Conservation (phyloP, 1,284 basidiomycete species). For the Rhodotorula glutinis region DNA sequence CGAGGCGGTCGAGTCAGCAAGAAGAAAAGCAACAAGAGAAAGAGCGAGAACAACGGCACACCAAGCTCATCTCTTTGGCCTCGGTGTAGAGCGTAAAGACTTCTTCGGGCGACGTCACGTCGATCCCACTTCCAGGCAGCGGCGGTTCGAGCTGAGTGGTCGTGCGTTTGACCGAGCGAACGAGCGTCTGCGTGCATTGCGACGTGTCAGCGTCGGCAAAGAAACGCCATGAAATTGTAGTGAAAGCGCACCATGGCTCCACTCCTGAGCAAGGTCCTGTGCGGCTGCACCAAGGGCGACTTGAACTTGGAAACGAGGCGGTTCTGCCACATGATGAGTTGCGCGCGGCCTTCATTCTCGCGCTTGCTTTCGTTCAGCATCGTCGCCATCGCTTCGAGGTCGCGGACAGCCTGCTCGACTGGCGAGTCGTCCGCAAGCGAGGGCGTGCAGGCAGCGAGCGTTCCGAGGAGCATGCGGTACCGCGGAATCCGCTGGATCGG, state of each 20-base stretch:
- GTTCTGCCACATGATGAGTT: constrained; percentile 72
- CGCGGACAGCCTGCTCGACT: constrained; percentile 73
- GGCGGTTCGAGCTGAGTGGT: constrained; percentile 68
- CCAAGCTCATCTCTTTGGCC: constrained; percentile 9
- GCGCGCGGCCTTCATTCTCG: constrained; percentile 81
- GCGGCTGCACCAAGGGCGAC: constrained; percentile 94
- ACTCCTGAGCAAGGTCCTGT: constrained; percentile 63
- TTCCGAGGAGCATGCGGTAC: constrained; percentile 78
- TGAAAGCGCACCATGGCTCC: constrained; percentile 34
- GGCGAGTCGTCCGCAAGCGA: constrained; percentile 23
- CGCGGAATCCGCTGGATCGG: constrained; percentile 95
- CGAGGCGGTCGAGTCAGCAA: neutral
- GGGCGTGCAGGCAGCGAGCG: constrained; percentile 75
- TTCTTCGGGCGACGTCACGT: neutral
- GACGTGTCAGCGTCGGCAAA: neutral
- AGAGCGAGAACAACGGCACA: neutral
- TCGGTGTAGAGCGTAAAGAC: constrained; percentile 20
- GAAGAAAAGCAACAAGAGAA: too few species aligned
- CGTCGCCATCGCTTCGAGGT: constrained; percentile 80
- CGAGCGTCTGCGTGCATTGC: constrained; percentile 55
- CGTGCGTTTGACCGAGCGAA: constrained; percentile 67
- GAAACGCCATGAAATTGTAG: neutral
- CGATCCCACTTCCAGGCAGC: neutral
- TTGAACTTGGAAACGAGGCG: constrained; percentile 87
- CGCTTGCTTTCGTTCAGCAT: constrained; percentile 97